phyloP scores from a whole-genome alignment of 768 basidiomycete genomes.

The Collybia mongolica region DNA sequence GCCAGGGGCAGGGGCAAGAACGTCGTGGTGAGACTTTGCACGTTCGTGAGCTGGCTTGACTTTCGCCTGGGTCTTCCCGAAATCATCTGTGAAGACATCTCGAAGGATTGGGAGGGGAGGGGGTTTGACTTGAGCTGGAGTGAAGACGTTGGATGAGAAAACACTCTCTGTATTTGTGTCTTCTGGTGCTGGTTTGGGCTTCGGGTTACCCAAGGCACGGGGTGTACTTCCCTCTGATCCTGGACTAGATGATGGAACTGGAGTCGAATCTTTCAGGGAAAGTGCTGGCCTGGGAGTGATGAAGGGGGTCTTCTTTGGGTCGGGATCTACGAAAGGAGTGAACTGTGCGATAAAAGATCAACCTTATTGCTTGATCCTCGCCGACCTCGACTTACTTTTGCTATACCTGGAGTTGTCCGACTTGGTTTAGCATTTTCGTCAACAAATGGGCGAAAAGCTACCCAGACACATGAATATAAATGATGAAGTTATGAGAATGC shows the following conservation, averaged over 20 bases:
- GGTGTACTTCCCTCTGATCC: conserved; percentile 26
- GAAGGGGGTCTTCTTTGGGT: conserved; percentile 43
- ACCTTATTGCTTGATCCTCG: conserved; percentile 10
- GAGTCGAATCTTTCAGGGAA: conserved; percentile 45
- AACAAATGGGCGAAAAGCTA: conserved; percentile 68
- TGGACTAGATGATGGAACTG: conserved; percentile 26
- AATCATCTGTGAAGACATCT: conserved; percentile 43
- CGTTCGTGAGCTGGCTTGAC: conserved; percentile 36
- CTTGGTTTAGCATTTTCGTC: conserved; percentile 55
- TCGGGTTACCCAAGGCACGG: conserved; percentile 15
- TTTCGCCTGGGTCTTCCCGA: conserved; percentile 39
- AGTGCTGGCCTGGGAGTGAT: conserved; percentile 42
- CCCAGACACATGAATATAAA: conserved; percentile 14
- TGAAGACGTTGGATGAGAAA: conserved; percentile 62
- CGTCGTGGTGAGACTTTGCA: conserved; percentile 41
- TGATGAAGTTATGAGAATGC: conserved; percentile 2
- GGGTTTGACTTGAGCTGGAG: conserved; percentile 47
- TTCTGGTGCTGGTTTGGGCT: conserved; percentile 32
- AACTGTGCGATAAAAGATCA: conserved; percentile 40
- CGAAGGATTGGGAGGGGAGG: conserved; percentile 38
- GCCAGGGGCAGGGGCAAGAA: conserved; percentile 17
- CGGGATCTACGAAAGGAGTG: conserved; percentile 61
- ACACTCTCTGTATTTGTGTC: conserved; percentile 38
- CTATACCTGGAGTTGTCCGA: conserved; percentile 37
- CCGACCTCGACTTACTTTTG: conserved; percentile 33